These are phyloP conservation scores for Cinchona pubescens DNA, from an alignment of 257 asterid species.

Conservation along the genomic window DNA sequence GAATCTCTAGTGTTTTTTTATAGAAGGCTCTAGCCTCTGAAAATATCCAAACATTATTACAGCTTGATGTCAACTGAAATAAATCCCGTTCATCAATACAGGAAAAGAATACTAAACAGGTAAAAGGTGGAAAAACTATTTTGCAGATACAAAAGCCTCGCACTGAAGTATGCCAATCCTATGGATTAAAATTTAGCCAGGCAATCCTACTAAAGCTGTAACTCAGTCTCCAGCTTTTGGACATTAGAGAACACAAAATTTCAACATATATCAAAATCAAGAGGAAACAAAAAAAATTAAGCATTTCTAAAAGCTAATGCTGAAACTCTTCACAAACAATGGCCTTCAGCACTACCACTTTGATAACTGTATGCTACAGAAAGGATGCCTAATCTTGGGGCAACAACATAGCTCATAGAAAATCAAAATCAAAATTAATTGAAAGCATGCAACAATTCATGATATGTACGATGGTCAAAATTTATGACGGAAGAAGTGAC, in stretches of 20 bases:
- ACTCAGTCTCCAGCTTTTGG: not conserved
- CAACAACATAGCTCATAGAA: not conserved
- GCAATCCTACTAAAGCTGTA: not conserved
- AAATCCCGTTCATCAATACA: too few species aligned
- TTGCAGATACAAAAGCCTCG: not conserved
- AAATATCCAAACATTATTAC: not conserved
- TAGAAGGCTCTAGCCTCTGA: too few species aligned
- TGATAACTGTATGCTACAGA: not conserved
- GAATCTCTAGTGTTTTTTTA: not conserved
- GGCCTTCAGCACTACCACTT: not conserved
- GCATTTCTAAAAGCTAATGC: too few species aligned
- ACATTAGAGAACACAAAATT: not conserved
- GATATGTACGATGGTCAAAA: not conserved
- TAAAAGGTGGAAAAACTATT: not conserved
- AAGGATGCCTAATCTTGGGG: not conserved
- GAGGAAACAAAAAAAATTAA: not conserved
- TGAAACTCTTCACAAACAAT: too few species aligned
- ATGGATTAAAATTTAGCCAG: not conserved
- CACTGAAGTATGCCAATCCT: too few species aligned
- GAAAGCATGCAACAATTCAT: not conserved
- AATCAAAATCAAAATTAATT: not conserved
- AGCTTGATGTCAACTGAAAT: too few species aligned
- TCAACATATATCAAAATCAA: not conserved
- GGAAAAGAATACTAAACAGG: too few species aligned
- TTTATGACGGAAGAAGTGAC: slow-evolving; percentile 26